Conservation (phyloP, 2,329 filamentous ascomycete species). For the Sporothrix humicola region DNA sequence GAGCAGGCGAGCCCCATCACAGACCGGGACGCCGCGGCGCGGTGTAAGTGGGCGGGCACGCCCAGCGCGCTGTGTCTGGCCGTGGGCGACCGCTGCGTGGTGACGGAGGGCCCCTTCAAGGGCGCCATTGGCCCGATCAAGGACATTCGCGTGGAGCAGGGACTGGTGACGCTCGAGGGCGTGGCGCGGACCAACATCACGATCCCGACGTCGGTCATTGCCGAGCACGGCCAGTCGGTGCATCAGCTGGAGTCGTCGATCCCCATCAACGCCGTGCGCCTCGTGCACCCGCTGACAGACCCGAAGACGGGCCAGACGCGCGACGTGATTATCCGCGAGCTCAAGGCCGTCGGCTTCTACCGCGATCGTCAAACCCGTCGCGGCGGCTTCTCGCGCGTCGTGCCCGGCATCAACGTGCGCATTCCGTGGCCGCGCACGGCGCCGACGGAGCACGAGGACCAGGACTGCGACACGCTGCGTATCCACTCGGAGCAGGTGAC, state of each 20-base stretch:
- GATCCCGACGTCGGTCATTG: conserved; percentile 49
- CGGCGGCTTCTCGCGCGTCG: conserved; percentile 61
- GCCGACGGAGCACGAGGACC: conserved; percentile 58
- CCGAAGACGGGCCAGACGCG: conserved; percentile 65
- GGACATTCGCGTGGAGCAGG: conserved; percentile 59
- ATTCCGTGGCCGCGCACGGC: conserved; percentile 74
- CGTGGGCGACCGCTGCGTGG: conserved; percentile 77
- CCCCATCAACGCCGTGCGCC: conserved; percentile 74
- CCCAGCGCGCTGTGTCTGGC: conserved; percentile 65
- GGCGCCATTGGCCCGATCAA: conserved; percentile 81
- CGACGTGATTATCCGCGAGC: conserved; percentile 78
- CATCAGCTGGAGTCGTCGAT: conserved; percentile 61
- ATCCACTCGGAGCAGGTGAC: conserved; percentile 75
- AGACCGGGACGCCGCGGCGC: conserved; percentile 46
- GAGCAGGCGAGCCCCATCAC: conserved; percentile 36
- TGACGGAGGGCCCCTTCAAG: conserved; percentile 77
- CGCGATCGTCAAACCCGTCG: conserved; percentile 57
- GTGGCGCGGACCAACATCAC: conserved; percentile 54
- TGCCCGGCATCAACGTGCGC: conserved; percentile 72
- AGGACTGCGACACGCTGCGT: conserved; percentile 73
- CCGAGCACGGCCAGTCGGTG: conserved; percentile 47
- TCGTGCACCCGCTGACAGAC: conserved; percentile 78
- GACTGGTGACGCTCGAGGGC: conserved; percentile 65
- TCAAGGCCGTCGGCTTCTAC: conserved; percentile 60
- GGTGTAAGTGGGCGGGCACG: conserved; percentile 63